Evolutionary conservation across 805 yeast species (phyloP), one percentile per base, ranked within the genome.

Genomic region (Tetrapisispora namnaoensis): DNA sequence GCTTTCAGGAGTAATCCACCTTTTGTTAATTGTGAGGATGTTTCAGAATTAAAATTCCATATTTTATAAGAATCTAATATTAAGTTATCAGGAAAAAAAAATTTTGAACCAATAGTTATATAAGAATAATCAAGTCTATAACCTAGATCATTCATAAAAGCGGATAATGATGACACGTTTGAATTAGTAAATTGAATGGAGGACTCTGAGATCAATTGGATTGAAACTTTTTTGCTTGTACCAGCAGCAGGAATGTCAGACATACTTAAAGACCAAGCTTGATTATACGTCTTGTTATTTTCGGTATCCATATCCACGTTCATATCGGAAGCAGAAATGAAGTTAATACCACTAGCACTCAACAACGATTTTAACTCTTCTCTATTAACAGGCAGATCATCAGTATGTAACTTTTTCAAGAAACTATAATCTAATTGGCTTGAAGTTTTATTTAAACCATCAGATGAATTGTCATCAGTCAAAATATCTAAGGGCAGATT

Each of bases 221-320:
- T 79, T 22, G 74, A 75, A 48, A 76, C 82, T 62, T 76, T 75
- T 58, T 77, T 74, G 38, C 53, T 58, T 66, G 73, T 76, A 3
- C 91, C 91, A 10, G 87, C 90, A 7, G 82, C 77, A 1, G 93
- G 93, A 13, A 86, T 82, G 64, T 86, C 95, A 5, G 78, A 70
- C 24, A 80, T 70, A 55, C 78, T 84, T 8, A 85, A 57, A 1
- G 82, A 74, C 91, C 90, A 85, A 7, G 60, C 42, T 3, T 37
- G 32, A 20, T 41, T 36, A 6, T 37, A 5, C 7, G 41, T 9
- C 4, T 30, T 37, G 4, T 34, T 14, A 1, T 24, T 4, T 11
- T 27, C 14, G 4, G 28, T 37, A 14, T 35, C 44, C 18, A 36
- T 3, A 32, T 42, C 44, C 6, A 35, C 21, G 22, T 42, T 37